Percentiles rank a stretch among this genome's conserved stretches.
Evolutionary conservation across 805 yeast genomes (phyloP).

Genomic region (Lipomyces mesembrius): DNA sequence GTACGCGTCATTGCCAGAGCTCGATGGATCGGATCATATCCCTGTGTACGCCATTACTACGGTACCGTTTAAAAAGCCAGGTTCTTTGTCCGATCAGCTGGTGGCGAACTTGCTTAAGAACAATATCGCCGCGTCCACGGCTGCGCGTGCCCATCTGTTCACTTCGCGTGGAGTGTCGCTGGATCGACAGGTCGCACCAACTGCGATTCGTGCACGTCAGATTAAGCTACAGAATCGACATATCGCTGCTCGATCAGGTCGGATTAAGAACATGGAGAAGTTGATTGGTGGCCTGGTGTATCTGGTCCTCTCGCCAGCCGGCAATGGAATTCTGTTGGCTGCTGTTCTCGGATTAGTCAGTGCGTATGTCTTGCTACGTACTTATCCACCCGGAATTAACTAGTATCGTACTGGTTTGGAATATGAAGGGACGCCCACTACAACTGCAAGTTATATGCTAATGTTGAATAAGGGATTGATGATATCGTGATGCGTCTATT

Average conservation of each 20-base stretch:
- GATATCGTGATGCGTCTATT: too few species aligned
- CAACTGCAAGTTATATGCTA: too few species aligned
- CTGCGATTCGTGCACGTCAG: slow-evolving; percentile 10
- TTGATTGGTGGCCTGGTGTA: slow-evolving; percentile 18
- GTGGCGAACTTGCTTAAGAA: slow-evolving; percentile 19
- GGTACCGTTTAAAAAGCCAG: slow-evolving; percentile 49
- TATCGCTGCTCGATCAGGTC: slow-evolving; percentile 24
- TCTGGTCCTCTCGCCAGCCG: slow-evolving; percentile 19
- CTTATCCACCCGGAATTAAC: background rate
- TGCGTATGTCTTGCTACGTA: slow-evolving; percentile 13
- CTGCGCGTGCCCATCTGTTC: background rate
- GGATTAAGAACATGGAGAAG: slow-evolving; percentile 16
- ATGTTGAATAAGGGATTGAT: too few species aligned
- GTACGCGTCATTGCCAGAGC: slow-evolving; percentile 57
- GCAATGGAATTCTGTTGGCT: slow-evolving; percentile 16
- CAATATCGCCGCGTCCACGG: slow-evolving; percentile 17
- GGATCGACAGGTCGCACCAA: slow-evolving; percentile 15
- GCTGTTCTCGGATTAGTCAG: slow-evolving; percentile 15
- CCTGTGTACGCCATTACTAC: slow-evolving; percentile 66
- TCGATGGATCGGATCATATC: slow-evolving; percentile 73
- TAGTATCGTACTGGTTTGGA: background rate
- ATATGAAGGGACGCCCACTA: background rate
- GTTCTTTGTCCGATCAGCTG: slow-evolving; percentile 11
- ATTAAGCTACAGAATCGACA: slow-evolving; percentile 30
- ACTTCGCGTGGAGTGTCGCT: background rate